Conservation (phyloP, 2,329 filamentous ascomycete species). For the Podosphaera xanthii region DNA sequence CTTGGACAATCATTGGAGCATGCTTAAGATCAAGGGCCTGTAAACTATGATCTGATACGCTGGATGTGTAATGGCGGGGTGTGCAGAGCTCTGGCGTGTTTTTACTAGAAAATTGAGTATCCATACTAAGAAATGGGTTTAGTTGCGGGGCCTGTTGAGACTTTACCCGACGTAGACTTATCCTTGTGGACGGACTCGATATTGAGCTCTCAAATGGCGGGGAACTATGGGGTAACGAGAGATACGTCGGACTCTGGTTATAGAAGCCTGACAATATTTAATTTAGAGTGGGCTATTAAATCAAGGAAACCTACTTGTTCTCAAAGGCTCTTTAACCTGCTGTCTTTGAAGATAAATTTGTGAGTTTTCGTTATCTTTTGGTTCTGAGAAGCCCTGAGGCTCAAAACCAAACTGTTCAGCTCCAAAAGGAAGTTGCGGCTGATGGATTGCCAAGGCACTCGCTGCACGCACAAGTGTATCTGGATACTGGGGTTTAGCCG, state of each 20-base stretch:
- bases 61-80: constrained; percentile 3
- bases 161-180: constrained; percentile 9
- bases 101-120: not conserved
- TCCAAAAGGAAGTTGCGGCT: constrained; percentile 3
- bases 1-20: constrained; percentile 18
- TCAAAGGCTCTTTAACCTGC: constrained; percentile 13
- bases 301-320: constrained; percentile 9
- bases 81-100: constrained; percentile 3
- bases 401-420: not conserved
- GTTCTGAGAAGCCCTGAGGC: not conserved
- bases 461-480: constrained; percentile 8
- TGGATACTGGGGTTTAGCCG: constrained; percentile 1
- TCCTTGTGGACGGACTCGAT: constrained; percentile 13
- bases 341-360: constrained; percentile 10
- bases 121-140: not conserved
- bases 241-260: constrained; percentile 5
- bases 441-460: constrained; percentile 11
- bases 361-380: not conserved
- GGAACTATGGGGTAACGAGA: constrained; percentile 3
- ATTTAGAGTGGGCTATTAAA: not conserved
- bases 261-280: constrained; percentile 9
- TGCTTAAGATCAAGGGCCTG: constrained; percentile 8
- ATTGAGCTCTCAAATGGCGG: constrained; percentile 7
- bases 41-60: constrained; percentile 1
- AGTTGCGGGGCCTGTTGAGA: constrained; percentile 3